These are phyloP conservation scores for Paraglomus brasilianum DNA, from an alignment of 192 early-diverging fungal species.

Conservation along the genomic window DNA sequence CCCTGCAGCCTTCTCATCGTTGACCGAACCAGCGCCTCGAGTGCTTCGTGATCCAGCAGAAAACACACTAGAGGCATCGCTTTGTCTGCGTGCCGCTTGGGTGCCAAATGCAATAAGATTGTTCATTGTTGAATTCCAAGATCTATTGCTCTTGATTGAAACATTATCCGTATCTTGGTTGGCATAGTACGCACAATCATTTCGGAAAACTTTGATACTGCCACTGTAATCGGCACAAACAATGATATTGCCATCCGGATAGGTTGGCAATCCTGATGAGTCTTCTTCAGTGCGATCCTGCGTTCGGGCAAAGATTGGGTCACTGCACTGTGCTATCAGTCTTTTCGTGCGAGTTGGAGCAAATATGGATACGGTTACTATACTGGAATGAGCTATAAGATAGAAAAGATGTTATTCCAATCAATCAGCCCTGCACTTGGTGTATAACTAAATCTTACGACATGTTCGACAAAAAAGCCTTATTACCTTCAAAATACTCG, in stretches of 20 bases:
- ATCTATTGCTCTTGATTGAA: conserved; percentile 23
- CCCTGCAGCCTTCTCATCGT: neutral
- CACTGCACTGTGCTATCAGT: conserved; percentile 52
- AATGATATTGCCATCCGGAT: conserved; percentile 58
- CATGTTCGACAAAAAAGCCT: neutral
- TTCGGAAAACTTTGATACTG: conserved; percentile 64
- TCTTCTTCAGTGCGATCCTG: conserved; percentile 34
- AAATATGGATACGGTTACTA: conserved; percentile 63
- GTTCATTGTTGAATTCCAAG: conserved; percentile 24
- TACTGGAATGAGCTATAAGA: conserved; percentile 46
- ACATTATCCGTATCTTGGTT: conserved; percentile 3
- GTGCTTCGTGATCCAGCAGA: conserved; percentile 1
- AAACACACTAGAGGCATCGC: conserved; percentile 29
- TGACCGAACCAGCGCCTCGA: neutral
- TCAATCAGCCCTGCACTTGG: too few relatives aligned
- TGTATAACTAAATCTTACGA: too few relatives aligned
- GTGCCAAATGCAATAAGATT: neutral
- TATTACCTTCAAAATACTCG: conserved; percentile 40
- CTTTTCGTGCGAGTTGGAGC: conserved; percentile 61
- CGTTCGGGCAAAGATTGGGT: conserved; percentile 50
- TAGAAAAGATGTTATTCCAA: conserved; percentile 18
- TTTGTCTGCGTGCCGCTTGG: conserved; percentile 20
- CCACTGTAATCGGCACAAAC: conserved; percentile 62
- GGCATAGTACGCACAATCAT: conserved; percentile 48
- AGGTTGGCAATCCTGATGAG: conserved; percentile 29